Evolutionary conservation across 2,329 filamentous ascomycete species (phyloP), one percentile per base, ranked within the genome.

Genomic region (Tolypocladium inflatum): DNA sequence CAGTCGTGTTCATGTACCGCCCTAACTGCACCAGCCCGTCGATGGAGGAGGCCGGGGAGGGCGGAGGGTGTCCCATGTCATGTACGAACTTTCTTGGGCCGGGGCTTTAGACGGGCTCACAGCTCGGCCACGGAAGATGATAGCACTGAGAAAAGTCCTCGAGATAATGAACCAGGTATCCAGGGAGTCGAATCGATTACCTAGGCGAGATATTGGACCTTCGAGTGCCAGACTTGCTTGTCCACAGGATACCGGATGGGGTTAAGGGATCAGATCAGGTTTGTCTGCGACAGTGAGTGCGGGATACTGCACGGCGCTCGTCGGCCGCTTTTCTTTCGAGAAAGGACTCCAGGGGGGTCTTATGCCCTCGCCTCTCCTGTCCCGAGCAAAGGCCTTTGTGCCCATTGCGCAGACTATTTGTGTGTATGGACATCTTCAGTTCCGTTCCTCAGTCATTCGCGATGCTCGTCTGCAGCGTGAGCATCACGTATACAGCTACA

Each of bases 41-140:
- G 55, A 59, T 60, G 54, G 75, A 76, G 23, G 74, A 74, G 57
- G 76, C 74, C 59, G 80, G 79, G 26, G 80, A 80, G 50, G 73
- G 75, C 41, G 77, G 73, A 56, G 67, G 67, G 57, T 68, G 71
- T 60, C 71, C 72, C 76, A 79, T 71, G 33, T 63, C 61, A 57
- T 52, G 55, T 50, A 45, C 39, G 52, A 50, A 23, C 48, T 54
- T 45, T 57, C 59, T 57, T 13, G 52, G 41, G n/a, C 23, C 10
- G 19, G 9, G 30, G 17, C 53, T 54, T 59, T 52, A 60, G 56
- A 48, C 4, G 6, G 19, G 30, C 11, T 19, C 19, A 45, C 19
- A 42, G 9, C 41, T n/a, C 13, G n/a, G 26, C 21, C 39, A 35
- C 23, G 21, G 37, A 39, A 19, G 35, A 39, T 4, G 35, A 26